A percentile compares a stretch with the other conserved stretches of the same genome.
phyloP scores from a whole-genome alignment of 768 basidiomycete species.

The Suillus hirtellus region DNA sequence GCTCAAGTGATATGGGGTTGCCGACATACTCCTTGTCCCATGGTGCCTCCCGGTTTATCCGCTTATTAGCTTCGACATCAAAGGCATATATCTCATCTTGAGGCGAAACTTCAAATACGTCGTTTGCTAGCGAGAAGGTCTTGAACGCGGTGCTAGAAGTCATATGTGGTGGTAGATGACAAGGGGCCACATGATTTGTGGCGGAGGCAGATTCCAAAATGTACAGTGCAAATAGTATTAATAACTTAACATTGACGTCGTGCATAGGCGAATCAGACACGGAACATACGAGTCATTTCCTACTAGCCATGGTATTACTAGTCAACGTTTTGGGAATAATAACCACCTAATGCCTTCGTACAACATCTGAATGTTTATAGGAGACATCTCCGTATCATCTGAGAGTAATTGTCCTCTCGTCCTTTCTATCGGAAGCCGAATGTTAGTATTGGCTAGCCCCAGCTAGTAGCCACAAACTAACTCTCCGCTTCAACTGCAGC shows the following conservation, averaged over 20 bases:
- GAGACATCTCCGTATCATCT: conserved; percentile 19
- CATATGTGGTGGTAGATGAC: conserved; percentile 17
- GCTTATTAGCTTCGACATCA: conserved; percentile 66
- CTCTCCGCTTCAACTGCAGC: conserved; percentile 35
- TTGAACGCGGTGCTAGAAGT: conserved; percentile 64
- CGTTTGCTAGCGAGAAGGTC: conserved; percentile 72
- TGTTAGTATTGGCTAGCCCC: conserved; percentile 13
- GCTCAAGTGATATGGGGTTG: conserved; percentile 10
- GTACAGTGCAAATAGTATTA: neutral
- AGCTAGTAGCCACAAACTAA: conserved; percentile 36
- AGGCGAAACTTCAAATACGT: conserved; percentile 66
- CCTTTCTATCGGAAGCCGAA: conserved; percentile 19
- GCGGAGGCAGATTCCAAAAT: neutral
- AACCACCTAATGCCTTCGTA: conserved; percentile 53
- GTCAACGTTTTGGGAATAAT: conserved; percentile 44
- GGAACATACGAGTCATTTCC: neutral
- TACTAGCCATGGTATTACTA: neutral
- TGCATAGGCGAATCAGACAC: neutral
- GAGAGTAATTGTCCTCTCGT: conserved; percentile 19
- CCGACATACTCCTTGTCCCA: conserved; percentile 83
- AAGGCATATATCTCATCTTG: conserved; percentile 82
- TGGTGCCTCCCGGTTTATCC: conserved; percentile 67
- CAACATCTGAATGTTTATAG: conserved; percentile 25
- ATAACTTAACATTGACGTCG: neutral
- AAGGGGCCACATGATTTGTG: conserved; percentile 4